Evolutionary conservation across 768 basidiomycete species (phyloP).

Genomic region (Postia placenta): DNA sequence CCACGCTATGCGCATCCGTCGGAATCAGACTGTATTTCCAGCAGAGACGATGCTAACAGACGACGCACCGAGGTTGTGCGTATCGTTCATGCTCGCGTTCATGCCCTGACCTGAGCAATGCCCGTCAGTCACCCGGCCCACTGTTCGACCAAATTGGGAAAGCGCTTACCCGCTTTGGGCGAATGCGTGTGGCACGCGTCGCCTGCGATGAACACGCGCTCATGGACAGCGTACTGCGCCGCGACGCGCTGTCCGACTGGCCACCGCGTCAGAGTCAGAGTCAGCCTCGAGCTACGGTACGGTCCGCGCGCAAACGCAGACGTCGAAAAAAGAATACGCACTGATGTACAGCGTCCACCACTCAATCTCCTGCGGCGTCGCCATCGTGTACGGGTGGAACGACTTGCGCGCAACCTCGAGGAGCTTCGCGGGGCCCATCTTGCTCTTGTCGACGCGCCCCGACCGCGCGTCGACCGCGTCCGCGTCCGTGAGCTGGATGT

Average conservation of each 20-base stretch:
- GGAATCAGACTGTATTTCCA: not conserved
- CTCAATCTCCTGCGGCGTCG: slow-evolving; percentile 26
- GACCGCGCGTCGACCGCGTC: slow-evolving; percentile 29
- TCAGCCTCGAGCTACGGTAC: too few species aligned
- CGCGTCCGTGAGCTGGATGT: slow-evolving; percentile 43
- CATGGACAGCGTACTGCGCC: slow-evolving; percentile 37
- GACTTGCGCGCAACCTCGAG: slow-evolving; percentile 36
- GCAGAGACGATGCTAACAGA: too few species aligned
- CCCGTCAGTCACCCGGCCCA: not conserved
- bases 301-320: too few species aligned
- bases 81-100: slow-evolving; percentile 50
- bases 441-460: slow-evolving; percentile 35
- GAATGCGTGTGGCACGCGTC: slow-evolving; percentile 47
- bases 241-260: slow-evolving; percentile 53
- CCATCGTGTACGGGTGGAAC: slow-evolving; percentile 34
- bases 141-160: slow-evolving; percentile 6
- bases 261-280: not conserved
- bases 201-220: slow-evolving; percentile 52
- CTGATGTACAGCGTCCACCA: slow-evolving; percentile 51
- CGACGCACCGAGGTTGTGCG: slow-evolving; percentile 40
- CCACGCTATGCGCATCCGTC: slow-evolving; percentile 36
- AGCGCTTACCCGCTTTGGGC: slow-evolving; percentile 32
- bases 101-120: slow-evolving; percentile 35
- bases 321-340: slow-evolving; percentile 16
- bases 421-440: slow-evolving; percentile 32